These are phyloP conservation scores for Rhizopus delemar DNA, from an alignment of 371 early-diverging fungal species.

Conservation along the genomic window DNA sequence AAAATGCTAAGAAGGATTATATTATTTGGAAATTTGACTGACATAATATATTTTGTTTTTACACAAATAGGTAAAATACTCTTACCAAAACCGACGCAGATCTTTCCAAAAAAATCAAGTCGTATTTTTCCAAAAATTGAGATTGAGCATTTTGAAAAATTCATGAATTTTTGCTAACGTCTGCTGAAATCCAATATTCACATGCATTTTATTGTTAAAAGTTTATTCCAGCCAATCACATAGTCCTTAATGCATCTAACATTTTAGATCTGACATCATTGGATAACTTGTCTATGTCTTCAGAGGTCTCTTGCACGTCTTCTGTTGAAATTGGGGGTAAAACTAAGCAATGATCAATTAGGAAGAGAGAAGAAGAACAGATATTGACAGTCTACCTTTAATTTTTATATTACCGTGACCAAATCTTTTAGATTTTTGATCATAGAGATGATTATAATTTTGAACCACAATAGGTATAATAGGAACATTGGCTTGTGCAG, in stretches of 20 bases:
- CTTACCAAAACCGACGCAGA: too few relatives aligned
- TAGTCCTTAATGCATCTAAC: constrained; percentile 68
- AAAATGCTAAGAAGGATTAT: too few relatives aligned
- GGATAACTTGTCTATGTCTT: constrained; percentile 69
- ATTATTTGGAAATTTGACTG: too few relatives aligned
- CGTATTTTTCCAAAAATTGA: too few relatives aligned
- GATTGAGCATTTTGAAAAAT: too few relatives aligned
- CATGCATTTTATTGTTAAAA: too few relatives aligned
- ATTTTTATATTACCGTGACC: constrained; percentile 72
- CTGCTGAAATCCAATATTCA: too few relatives aligned
- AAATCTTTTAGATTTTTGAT: constrained; percentile 62
- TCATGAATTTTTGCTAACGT: too few relatives aligned
- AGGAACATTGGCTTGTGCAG: constrained; percentile 83
- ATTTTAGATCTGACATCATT: constrained; percentile 69
- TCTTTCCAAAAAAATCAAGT: too few relatives aligned
- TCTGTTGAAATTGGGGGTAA: constrained; percentile 76
- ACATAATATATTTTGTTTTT: too few relatives aligned
- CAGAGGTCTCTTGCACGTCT: constrained; percentile 63
- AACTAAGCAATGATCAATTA: constrained; percentile 38
- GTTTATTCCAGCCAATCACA: constrained; percentile 26
- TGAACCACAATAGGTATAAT: constrained; percentile 87
- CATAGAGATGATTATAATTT: constrained; percentile 77
- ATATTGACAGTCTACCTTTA: constrained; percentile 51
- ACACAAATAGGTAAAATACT: too few relatives aligned
- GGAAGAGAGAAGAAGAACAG: not conserved